Conservation (phyloP, 2,329 filamentous ascomycete genomes). For the Aspergillus awamori region DNA sequence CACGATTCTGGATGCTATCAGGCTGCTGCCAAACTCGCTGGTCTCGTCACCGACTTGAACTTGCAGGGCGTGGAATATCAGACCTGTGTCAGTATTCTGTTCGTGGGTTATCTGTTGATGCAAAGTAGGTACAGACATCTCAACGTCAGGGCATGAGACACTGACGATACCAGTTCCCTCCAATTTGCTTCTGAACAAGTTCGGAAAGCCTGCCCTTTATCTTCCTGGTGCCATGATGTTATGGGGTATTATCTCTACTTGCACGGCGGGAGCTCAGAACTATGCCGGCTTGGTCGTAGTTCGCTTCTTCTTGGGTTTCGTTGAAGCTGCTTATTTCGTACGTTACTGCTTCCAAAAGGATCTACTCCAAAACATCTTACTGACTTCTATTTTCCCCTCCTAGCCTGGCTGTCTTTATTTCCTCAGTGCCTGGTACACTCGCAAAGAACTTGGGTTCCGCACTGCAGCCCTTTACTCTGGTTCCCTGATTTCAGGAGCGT, state of each 20-base stretch:
- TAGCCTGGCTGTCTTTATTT: conserved; percentile 50
- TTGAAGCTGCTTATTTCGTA: conserved; percentile 45
- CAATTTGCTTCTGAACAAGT: conserved; percentile 55
- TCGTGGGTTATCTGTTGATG: conserved; percentile 67
- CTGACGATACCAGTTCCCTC: conserved; percentile 43
- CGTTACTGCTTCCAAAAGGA: conserved; percentile 30
- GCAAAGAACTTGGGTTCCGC: conserved; percentile 59
- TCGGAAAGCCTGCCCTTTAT: conserved; percentile 55
- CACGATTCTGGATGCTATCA: conserved; percentile 2
- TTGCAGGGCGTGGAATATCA: conserved; percentile 48
- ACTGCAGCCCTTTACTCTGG: conserved; percentile 60
- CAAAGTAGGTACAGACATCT: conserved; percentile 44
- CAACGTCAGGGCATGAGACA: neutral
- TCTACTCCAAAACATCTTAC: neutral
- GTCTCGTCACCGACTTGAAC: conserved; percentile 52
- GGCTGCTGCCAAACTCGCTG: conserved; percentile 47
- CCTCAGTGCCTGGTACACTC: conserved; percentile 66
- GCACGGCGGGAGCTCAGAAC: conserved; percentile 43
- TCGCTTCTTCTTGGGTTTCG: conserved; percentile 50
- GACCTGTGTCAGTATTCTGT: conserved; percentile 50
- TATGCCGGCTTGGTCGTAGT: conserved; percentile 53
- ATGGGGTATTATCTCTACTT: conserved; percentile 64
- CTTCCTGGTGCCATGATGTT: conserved; percentile 58
- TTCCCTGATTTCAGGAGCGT: conserved; percentile 70
- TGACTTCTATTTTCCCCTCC: conserved; percentile 59